A percentile compares a stretch with the other conserved stretches of the same genome.
Evolutionary conservation across 2,329 filamentous ascomycete species (phyloP).

Genomic region (Hymenoscyphus fraxineus): DNA sequence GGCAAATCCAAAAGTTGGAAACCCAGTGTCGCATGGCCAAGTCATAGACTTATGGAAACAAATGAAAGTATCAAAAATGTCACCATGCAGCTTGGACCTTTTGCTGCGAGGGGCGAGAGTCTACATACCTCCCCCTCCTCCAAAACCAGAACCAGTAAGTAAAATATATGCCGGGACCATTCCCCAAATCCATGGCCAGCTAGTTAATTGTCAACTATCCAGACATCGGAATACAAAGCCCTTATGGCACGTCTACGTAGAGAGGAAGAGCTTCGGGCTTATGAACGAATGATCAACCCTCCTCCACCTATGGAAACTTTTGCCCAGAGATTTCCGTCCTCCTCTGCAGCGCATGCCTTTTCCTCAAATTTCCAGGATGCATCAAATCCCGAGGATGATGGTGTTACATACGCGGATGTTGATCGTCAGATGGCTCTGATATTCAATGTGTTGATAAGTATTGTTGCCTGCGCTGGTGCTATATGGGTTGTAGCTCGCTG

Average conservation of each 20-base stretch:
- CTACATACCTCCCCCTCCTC: slow-evolving; percentile 75
- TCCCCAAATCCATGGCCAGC: slow-evolving; percentile 1
- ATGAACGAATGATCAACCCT: slow-evolving; percentile 74
- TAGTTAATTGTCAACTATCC: slow-evolving; percentile 12
- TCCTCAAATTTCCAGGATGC: slow-evolving; percentile 44
- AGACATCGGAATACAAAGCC: slow-evolving; percentile 79
- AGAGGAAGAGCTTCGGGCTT: slow-evolving; percentile 77
- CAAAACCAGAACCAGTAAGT: slow-evolving; percentile 72
- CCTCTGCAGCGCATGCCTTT: slow-evolving; percentile 51
- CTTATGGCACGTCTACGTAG: slow-evolving; percentile 81
- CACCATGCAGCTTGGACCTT: slow-evolving; percentile 55
- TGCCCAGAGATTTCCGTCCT: slow-evolving; percentile 52
- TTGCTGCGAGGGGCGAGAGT: slow-evolving; percentile 69
- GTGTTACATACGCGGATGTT: slow-evolving; percentile 66
- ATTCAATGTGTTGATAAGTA: slow-evolving; percentile 83
- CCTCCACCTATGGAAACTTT: slow-evolving; percentile 54
- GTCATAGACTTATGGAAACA: slow-evolving; percentile 58
- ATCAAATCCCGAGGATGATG: slow-evolving; percentile 49
- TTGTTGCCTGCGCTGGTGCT: slow-evolving; percentile 72
- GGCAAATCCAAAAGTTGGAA: slow-evolving; percentile 45
- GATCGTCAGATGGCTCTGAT: slow-evolving; percentile 81
- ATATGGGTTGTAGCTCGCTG: slow-evolving; percentile 75
- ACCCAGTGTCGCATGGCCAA: slow-evolving; percentile 69
- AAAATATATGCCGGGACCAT: not conserved
- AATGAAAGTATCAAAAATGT: slow-evolving; percentile 39